Percentiles rank a stretch among this genome's conserved stretches.
phyloP scores from a whole-genome alignment of 495 filamentous ascomycete species.

The Paragyromitra xinjiangensis region DNA sequence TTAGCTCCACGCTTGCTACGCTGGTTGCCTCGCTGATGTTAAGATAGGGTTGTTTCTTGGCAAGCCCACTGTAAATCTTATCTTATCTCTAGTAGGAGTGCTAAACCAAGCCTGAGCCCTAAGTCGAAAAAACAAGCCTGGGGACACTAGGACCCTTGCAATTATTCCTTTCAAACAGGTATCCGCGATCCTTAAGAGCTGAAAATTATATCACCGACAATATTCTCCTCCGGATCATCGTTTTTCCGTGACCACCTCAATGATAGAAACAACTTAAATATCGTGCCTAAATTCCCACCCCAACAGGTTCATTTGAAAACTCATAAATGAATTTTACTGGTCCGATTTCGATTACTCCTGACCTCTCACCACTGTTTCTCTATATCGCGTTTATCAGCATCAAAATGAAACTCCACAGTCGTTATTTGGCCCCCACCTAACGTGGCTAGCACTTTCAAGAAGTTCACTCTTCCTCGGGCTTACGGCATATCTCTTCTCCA shows the following conservation, averaged over 20 bases:
- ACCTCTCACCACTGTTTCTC: not conserved
- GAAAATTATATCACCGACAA: not conserved
- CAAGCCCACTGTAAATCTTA: not conserved
- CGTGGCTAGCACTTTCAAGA: not conserved
- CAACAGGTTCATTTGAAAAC: not conserved
- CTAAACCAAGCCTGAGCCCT: not conserved
- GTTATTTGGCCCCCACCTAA: not conserved
- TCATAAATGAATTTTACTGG: not conserved
- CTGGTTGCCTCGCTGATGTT: constrained; percentile 1
- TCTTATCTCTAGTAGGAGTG: constrained; percentile 24
- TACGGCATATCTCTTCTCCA: not conserved
- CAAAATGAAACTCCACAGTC: not conserved
- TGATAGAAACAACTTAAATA: not conserved
- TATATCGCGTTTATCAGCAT: not conserved
- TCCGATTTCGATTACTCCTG: not conserved
- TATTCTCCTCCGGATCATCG: not conserved
- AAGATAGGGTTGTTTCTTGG: constrained; percentile 9
- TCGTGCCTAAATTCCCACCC: not conserved
- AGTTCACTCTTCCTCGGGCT: not conserved
- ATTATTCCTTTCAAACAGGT: not conserved
- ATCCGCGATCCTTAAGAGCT: not conserved
- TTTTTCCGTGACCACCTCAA: not conserved
- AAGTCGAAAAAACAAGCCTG: not conserved
- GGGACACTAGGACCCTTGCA: not conserved
- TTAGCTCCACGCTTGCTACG: not conserved